A percentile compares a stretch with the other conserved stretches of the same genome.
These are phyloP conservation scores for Neocatenulostroma microsporum DNA, from an alignment of 2,329 filamentous ascomycete species.

Conservation along the genomic window DNA sequence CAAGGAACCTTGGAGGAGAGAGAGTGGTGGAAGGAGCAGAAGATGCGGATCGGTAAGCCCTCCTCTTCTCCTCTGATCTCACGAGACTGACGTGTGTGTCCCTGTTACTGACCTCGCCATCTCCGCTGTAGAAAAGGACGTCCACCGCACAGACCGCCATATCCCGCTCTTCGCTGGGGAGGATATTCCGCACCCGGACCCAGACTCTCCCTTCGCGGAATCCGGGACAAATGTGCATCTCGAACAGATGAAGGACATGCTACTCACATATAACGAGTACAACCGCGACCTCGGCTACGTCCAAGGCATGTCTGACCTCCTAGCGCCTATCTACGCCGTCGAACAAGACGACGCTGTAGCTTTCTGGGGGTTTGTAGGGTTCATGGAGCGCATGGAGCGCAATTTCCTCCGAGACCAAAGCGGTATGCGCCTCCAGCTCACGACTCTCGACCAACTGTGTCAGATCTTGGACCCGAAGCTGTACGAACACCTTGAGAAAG, in stretches of 20 bases:
- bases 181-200: constrained; percentile 93
- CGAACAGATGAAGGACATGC: constrained; percentile 98
- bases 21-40: constrained; percentile 97
- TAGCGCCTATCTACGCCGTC: constrained; percentile 92
- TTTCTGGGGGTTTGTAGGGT: constrained; percentile 92
- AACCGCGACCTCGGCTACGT: constrained; percentile 94
- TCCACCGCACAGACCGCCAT: constrained; percentile 90
- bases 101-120: constrained; percentile 43
- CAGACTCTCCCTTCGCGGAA: constrained; percentile 87
- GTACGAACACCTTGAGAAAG: constrained; percentile 78
- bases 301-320: constrained; percentile 95
- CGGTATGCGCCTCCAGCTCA: constrained; percentile 87
- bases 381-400: constrained; percentile 97
- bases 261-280: constrained; percentile 96
- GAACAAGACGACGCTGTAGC: constrained; percentile 95
- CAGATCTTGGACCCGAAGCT: constrained; percentile 95
- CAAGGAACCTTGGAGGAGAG: constrained; percentile 71
- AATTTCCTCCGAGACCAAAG: constrained; percentile 95
- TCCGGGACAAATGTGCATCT: constrained; percentile 93
- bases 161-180: constrained; percentile 95
- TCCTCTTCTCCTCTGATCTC: constrained; percentile 1
- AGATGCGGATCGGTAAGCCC: constrained; percentile 75
- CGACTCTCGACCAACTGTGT: constrained; percentile 87
- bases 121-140: constrained; percentile 77
- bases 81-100: constrained; percentile 17